Conservation (phyloP, 2,329 filamentous ascomycete genomes). For the Claviceps sp. region DNA sequence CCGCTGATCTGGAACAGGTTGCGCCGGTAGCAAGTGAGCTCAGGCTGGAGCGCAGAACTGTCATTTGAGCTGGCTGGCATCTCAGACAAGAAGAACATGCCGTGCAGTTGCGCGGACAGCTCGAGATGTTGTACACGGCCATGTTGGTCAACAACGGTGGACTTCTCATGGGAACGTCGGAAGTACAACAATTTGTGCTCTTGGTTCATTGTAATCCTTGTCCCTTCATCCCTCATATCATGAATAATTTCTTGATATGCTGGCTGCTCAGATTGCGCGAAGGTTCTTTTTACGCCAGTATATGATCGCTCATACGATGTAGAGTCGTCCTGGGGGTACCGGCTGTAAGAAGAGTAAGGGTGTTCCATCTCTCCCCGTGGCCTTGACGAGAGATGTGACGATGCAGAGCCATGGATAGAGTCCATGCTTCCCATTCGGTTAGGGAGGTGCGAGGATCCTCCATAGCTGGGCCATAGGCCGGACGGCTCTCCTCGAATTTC, state of each 20-base stretch:
- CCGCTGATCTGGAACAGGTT: conserved; percentile 96
- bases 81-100: conserved; percentile 82
- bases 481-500: conserved; percentile 46
- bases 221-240: conserved; percentile 44
- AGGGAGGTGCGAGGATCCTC: conserved; percentile 38
- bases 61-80: conserved; percentile 52
- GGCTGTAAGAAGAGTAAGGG: conserved; percentile 36
- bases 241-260: conserved; percentile 48
- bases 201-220: conserved; percentile 43
- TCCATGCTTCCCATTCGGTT: conserved; percentile 40
- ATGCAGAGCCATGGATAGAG: conserved; percentile 30
- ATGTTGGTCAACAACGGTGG: conserved; percentile 45
- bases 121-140: conserved; percentile 48
- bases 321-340: conserved; percentile 41
- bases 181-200: conserved; percentile 49
- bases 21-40: conserved; percentile 88
- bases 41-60: conserved; percentile 50
- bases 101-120: conserved; percentile 61
- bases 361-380: conserved; percentile 37
- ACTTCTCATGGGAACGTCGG: conserved; percentile 42
- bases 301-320: conserved; percentile 43
- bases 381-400: conserved; percentile 26
- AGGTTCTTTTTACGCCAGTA: conserved; percentile 42
- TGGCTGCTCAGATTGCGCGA: conserved; percentile 40
- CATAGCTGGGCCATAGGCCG: conserved; percentile 46